phyloP scores from a whole-genome alignment of 2,329 filamentous ascomycete genomes.

The Colletotrichum gloeosporioides region DNA sequence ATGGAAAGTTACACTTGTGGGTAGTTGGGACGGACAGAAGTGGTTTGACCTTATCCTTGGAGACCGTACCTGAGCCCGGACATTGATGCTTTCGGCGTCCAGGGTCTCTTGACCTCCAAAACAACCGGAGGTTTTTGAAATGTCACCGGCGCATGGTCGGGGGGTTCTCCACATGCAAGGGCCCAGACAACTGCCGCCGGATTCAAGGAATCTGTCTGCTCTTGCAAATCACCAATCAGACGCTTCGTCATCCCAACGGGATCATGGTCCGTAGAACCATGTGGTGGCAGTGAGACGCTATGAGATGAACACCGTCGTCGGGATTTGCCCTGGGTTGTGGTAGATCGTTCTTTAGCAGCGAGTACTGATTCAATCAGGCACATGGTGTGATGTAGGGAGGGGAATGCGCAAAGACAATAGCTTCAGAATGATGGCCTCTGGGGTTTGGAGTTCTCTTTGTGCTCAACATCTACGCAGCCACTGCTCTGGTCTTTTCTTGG shows the following conservation, averaged over 20 bases:
- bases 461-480: background rate
- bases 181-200: background rate
- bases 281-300: background rate
- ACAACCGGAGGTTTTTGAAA: background rate
- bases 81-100: background rate
- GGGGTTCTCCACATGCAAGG: background rate
- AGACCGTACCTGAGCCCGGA: background rate
- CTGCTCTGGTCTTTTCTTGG: background rate
- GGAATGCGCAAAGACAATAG: background rate
- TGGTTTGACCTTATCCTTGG: background rate
- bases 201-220: background rate
- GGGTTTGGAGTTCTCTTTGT: accelerated
- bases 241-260: background rate
- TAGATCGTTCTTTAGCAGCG: background rate
- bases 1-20: background rate
- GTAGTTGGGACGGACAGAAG: accelerated
- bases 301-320: background rate
- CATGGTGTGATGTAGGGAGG: background rate
- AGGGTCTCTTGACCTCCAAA: background rate
- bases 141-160: background rate
- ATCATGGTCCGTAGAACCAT: background rate
- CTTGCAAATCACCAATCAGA: background rate
- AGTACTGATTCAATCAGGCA: background rate
- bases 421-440: background rate
- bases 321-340: background rate